phyloP scores from a whole-genome alignment of 2,329 filamentous ascomycete genomes.

The Hypoxylon sp. region DNA sequence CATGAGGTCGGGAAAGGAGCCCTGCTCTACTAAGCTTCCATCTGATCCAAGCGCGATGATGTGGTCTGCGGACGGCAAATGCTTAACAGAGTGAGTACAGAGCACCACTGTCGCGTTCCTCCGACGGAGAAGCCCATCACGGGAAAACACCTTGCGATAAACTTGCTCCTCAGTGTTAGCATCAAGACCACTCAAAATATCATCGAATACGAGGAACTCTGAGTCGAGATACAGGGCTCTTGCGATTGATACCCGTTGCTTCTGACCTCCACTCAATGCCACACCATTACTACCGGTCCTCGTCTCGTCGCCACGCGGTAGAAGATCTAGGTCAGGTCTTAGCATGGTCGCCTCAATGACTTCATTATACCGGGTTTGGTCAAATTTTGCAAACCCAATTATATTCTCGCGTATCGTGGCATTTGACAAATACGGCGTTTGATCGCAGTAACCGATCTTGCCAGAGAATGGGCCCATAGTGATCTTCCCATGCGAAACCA shows the following conservation, averaged over 20 bases:
- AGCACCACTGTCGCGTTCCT: conserved; percentile 52
- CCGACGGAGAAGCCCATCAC: conserved; percentile 47
- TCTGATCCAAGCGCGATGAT: conserved; percentile 62
- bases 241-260: conserved; percentile 57
- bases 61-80: conserved; percentile 60
- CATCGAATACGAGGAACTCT: conserved; percentile 54
- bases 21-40: conserved; percentile 62
- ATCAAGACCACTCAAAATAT: conserved; percentile 57
- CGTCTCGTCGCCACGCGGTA: conserved; percentile 58
- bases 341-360: conserved; percentile 51
- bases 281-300: conserved; percentile 62
- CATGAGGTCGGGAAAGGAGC: conserved; percentile 57
- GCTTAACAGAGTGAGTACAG: conserved; percentile 58
- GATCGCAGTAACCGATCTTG: conserved; percentile 57
- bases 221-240: conserved; percentile 54
- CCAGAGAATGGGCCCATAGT: conserved; percentile 36
- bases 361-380: conserved; percentile 48
- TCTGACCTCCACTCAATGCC: conserved; percentile 63
- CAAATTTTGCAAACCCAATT: conserved; percentile 49
- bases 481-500: conserved; percentile 45
- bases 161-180: conserved; percentile 54
- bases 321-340: conserved; percentile 51
- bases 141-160: conserved; percentile 52
- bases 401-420: conserved; percentile 54
- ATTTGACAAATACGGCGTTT: conserved; percentile 57